Percentiles rank a stretch among this genome's conserved stretches.
Conservation (phyloP, 129 eudicot genomes). For the Flaveria linearis region DNA sequence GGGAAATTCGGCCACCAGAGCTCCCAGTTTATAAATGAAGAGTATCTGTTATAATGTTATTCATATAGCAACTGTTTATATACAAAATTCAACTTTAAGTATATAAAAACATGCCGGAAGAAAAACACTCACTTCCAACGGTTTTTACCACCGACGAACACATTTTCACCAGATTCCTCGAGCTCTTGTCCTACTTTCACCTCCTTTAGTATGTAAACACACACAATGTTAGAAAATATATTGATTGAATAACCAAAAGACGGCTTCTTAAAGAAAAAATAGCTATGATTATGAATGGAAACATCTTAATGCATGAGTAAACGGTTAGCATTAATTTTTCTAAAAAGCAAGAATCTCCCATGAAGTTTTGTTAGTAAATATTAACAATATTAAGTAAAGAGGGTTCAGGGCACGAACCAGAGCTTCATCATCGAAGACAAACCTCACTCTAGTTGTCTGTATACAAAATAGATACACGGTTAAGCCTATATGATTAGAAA, state of each 20-base stretch:
- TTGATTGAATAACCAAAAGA: neutral
- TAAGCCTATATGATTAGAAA: neutral
- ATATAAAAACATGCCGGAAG: neutral
- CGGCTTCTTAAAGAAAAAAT: too few species aligned
- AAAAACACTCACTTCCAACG: constrained; percentile 88
- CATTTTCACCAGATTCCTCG: constrained; percentile 89
- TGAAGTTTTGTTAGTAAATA: neutral
- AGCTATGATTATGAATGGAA: too few species aligned
- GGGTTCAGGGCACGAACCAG: constrained; percentile 58
- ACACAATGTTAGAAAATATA: neutral
- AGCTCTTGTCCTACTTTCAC: constrained; percentile 87
- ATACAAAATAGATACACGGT: constrained; percentile 24
- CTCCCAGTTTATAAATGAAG: constrained; percentile 96
- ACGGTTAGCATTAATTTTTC: too few species aligned
- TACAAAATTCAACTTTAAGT: neutral
- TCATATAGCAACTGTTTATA: neutral
- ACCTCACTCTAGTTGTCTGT: constrained; percentile 96
- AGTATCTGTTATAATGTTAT: constrained; percentile 53
- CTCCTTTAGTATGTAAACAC: constrained; percentile 52
- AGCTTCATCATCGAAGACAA: constrained; percentile 87
- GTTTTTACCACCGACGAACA: constrained; percentile 94
- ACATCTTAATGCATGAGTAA: too few species aligned
- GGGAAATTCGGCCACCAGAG: constrained; percentile 99
- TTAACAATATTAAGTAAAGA: constrained; percentile 11
- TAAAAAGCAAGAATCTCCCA: too few species aligned